phyloP scores from a whole-genome alignment of 2,329 filamentous ascomycete species.

The Neofusicoccum parvum region DNA sequence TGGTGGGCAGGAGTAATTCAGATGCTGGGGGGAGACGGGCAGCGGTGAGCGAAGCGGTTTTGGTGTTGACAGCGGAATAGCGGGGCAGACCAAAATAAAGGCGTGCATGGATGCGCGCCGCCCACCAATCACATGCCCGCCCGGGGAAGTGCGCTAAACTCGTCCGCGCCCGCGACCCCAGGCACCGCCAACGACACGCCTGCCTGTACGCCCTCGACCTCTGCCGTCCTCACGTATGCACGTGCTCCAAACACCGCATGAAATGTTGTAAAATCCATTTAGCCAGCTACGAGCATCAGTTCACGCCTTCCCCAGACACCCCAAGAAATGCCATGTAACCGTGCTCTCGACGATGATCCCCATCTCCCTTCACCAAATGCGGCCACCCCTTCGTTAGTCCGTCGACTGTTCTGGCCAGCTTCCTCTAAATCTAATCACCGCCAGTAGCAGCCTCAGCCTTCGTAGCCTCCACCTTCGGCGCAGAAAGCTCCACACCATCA shows the following conservation, averaged over 20 bases:
- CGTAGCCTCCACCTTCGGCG: neutral
- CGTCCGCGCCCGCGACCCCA: neutral
- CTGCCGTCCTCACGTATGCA: conserved; percentile 2
- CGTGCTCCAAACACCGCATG: neutral
- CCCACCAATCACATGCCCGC: conserved; percentile 5
- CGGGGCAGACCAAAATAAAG: conserved; percentile 22
- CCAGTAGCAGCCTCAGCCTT: neutral
- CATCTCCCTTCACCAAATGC: neutral
- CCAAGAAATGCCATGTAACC: conserved; percentile 13
- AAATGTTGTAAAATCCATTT: neutral
- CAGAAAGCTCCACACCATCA: neutral
- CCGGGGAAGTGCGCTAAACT: neutral
- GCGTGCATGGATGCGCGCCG: conserved; percentile 14
- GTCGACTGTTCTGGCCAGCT: neutral
- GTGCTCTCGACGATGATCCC: conserved; percentile 12
- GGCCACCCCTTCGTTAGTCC: neutral
- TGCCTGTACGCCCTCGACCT: neutral
- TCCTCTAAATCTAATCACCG: neutral
- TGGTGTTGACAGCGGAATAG: conserved; percentile 22
- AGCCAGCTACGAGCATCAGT: neutral
- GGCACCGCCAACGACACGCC: conserved; percentile 14
- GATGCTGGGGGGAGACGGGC: neutral
- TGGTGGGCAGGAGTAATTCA: conserved; percentile 20
- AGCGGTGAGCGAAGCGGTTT: conserved; percentile 20
- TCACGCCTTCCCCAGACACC: conserved; percentile 1